A percentile compares a stretch with the other conserved stretches of the same genome.
Evolutionary conservation across 1,284 basidiomycete genomes (phyloP).

Genomic region (Cutaneotrichosporon arboriforme): DNA sequence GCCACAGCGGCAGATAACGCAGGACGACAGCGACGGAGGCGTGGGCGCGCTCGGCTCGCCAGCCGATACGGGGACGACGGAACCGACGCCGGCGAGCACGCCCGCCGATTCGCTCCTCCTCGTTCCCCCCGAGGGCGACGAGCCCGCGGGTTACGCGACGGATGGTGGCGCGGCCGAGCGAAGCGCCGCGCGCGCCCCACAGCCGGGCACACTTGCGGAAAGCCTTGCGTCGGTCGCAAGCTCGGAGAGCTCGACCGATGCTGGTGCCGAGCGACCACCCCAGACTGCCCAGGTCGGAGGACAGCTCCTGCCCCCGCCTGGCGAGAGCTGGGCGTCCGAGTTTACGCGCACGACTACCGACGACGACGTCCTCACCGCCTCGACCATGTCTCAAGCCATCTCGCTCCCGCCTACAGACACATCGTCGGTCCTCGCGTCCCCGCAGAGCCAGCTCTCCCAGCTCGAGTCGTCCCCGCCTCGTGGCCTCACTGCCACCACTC

Average conservation of each 20-base stretch:
- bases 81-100: slow-evolving; percentile 12
- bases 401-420: slow-evolving; percentile 42
- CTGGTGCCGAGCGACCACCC: neutral
- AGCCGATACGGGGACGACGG: slow-evolving; percentile 14
- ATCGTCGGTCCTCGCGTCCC: slow-evolving; percentile 32
- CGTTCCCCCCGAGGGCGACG: slow-evolving; percentile 3
- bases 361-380: slow-evolving; percentile 25
- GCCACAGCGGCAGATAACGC: neutral
- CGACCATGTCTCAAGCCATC: slow-evolving; percentile 39
- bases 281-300: too few relatives aligned
- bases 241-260: neutral
- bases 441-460: slow-evolving; percentile 25
- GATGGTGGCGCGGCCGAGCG: neutral
- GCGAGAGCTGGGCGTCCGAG: slow-evolving; percentile 37
- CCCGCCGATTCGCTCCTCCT: slow-evolving; percentile 27
- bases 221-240: slow-evolving; percentile 6
- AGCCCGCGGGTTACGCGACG: slow-evolving; percentile 1
- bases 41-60: slow-evolving; percentile 4
- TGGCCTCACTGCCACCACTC: neutral
- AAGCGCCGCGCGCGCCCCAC: neutral
- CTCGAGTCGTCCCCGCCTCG: slow-evolving; percentile 25
- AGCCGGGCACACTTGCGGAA: slow-evolving; percentile 8
- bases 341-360: slow-evolving; percentile 12
- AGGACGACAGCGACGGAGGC: slow-evolving; percentile 2
- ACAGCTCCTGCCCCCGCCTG: neutral